A percentile compares a stretch with the other conserved stretches of the same genome.
Evolutionary conservation across 2,329 filamentous ascomycete species (phyloP).

Genomic region (Tolypocladium ovalisporum): DNA sequence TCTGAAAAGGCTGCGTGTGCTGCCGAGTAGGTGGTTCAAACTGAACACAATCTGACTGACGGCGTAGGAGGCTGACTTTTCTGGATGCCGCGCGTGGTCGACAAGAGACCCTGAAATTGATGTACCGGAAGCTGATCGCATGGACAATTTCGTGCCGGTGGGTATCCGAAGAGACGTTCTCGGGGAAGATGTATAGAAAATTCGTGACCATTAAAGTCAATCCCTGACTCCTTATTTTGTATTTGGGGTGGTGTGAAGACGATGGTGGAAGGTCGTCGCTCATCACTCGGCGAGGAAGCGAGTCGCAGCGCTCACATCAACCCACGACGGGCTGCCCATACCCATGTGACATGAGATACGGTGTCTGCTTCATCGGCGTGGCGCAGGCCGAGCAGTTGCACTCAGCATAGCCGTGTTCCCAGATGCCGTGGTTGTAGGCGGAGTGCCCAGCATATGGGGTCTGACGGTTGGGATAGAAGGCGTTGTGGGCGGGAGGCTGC

Average conservation of each 20-base stretch:
- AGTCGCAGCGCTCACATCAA: slow-evolving; percentile 15
- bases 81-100: background rate
- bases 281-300: background rate
- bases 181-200: slow-evolving; percentile 18
- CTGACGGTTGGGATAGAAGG: slow-evolving; percentile 30
- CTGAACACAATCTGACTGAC: background rate
- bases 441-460: slow-evolving; percentile 31
- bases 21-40: background rate
- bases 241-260: background rate
- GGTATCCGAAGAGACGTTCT: slow-evolving; percentile 28
- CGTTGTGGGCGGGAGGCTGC: slow-evolving; percentile 27
- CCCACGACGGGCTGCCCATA: slow-evolving; percentile 48
- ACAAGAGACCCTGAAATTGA: slow-evolving; percentile 5
- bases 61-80: background rate
- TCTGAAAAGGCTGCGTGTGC: background rate
- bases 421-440: slow-evolving; percentile 33
- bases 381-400: slow-evolving; percentile 38
- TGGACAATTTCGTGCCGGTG: slow-evolving; percentile 22
- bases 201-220: slow-evolving; percentile 21
- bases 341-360: slow-evolving; percentile 36
- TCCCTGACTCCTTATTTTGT: slow-evolving; percentile 5
- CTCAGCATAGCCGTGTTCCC: slow-evolving; percentile 40
- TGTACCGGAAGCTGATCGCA: slow-evolving; percentile 13
- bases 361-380: slow-evolving; percentile 31
- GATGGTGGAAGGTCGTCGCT: background rate